phyloP scores from a whole-genome alignment of 129 eudicot genomes.

The Escallonia herrerae region DNA sequence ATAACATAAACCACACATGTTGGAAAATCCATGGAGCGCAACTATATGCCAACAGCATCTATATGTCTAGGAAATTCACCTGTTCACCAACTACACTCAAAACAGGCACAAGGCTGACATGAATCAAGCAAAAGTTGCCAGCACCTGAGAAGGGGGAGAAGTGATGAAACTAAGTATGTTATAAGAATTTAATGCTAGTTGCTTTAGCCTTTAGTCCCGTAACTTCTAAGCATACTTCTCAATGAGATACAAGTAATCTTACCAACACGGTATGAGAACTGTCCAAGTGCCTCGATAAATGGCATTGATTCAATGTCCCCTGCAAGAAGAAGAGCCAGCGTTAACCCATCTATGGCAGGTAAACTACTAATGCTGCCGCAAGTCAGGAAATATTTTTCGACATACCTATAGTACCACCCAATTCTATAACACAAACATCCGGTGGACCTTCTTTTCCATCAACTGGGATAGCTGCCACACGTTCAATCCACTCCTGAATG shows the following conservation, averaged over 20 bases:
- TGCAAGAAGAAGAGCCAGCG: constrained; percentile 13
- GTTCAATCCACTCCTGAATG: constrained; percentile 97
- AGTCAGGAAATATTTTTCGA: not conserved
- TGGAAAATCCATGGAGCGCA: not conserved
- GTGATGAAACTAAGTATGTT: constrained; percentile 2
- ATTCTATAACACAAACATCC: constrained; percentile 97
- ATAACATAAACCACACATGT: not conserved
- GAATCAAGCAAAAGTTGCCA: constrained; percentile 89
- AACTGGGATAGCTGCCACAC: constrained; percentile 79
- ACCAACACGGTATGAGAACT: constrained; percentile 94
- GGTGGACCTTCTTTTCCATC: constrained; percentile 95
- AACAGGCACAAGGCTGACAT: constrained; percentile 97
- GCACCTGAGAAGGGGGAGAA: constrained; percentile 44
- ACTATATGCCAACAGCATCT: not conserved
- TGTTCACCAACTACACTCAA: constrained; percentile 94
- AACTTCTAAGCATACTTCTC: too few species aligned
- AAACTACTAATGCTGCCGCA: not conserved
- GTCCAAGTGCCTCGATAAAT: constrained; percentile 90
- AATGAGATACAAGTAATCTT: constrained; percentile 5
- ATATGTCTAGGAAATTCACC: constrained; percentile 23
- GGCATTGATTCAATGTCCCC: constrained; percentile 99
- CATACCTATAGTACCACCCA: constrained; percentile 95
- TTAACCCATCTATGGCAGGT: constrained; percentile 1
- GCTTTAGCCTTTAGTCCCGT: not conserved
- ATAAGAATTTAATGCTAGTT: not conserved